phyloP scores from a whole-genome alignment of 1,284 basidiomycete species.

The Schizophyllum commune region DNA sequence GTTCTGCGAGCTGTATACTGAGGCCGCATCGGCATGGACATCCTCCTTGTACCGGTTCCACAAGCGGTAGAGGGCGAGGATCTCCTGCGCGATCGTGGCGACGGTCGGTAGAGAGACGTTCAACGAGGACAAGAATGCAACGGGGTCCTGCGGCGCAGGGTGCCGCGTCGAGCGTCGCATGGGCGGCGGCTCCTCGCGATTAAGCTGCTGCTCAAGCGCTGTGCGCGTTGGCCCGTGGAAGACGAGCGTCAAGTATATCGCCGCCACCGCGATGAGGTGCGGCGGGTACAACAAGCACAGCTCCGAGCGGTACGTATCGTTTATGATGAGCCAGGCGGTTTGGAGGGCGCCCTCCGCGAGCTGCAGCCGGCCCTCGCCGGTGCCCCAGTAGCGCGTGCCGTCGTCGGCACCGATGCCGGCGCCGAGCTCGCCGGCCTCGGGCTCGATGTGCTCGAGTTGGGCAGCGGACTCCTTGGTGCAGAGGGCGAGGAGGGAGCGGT shows the following conservation, averaged over 20 bases:
- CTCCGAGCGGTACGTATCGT: slow-evolving; percentile 92
- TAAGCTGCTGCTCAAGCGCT: slow-evolving; percentile 25
- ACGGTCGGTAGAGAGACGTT: slow-evolving; percentile 80
- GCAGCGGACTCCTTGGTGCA: slow-evolving; percentile 41
- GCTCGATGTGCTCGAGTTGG: slow-evolving; percentile 26
- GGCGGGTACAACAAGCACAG: slow-evolving; percentile 89
- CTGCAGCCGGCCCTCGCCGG: slow-evolving; percentile 61
- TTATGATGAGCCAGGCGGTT: slow-evolving; percentile 88
- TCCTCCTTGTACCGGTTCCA: slow-evolving; percentile 80
- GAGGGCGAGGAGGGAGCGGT: slow-evolving; percentile 77
- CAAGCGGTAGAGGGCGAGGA: slow-evolving; percentile 80
- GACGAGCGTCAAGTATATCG: slow-evolving; percentile 81
- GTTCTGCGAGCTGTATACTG: slow-evolving; percentile 1
- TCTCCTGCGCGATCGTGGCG: slow-evolving; percentile 86
- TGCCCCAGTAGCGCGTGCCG: slow-evolving; percentile 67
- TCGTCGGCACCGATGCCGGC: slow-evolving; percentile 48
- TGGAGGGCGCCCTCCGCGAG: slow-evolving; percentile 64
- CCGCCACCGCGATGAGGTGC: slow-evolving; percentile 87
- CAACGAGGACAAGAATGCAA: slow-evolving; percentile 79
- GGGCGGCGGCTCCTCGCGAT: slow-evolving; percentile 23
- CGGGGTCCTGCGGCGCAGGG: slow-evolving; percentile 38
- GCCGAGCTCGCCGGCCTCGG: slow-evolving; percentile 60
- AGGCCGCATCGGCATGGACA: slow-evolving; percentile 8
- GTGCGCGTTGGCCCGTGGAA: slow-evolving; percentile 50
- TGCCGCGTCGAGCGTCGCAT: slow-evolving; percentile 18